These are phyloP conservation scores for Botryotinia globosa DNA, from an alignment of 2,329 filamentous ascomycete species.

Conservation along the genomic window DNA sequence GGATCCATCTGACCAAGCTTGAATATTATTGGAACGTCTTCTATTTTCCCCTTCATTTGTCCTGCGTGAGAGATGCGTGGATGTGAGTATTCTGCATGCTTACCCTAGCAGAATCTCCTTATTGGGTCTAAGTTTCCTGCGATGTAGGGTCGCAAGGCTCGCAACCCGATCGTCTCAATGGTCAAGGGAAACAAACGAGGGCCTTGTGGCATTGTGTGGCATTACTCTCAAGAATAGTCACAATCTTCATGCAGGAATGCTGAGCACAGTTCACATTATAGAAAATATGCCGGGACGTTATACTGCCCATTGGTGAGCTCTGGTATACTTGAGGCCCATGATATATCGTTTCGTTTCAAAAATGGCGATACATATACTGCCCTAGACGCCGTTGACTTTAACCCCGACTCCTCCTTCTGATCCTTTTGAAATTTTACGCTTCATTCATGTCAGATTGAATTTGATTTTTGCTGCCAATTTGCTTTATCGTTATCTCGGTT, in stretches of 20 bases:
- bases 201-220: slow-evolving; percentile 11
- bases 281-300: slow-evolving; percentile 25
- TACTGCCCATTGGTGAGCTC: slow-evolving; percentile 32
- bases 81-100: slow-evolving; percentile 5
- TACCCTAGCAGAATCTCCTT: background rate
- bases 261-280: slow-evolving; percentile 35
- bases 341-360: slow-evolving; percentile 22
- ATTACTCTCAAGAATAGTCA: slow-evolving; percentile 29
- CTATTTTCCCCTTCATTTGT: slow-evolving; percentile 1
- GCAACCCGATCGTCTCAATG: slow-evolving; percentile 13
- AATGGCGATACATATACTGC: slow-evolving; percentile 37
- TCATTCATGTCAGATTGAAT: slow-evolving; percentile 3
- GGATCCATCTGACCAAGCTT: slow-evolving; percentile 19
- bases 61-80: slow-evolving; percentile 1
- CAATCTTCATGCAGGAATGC: slow-evolving; percentile 34
- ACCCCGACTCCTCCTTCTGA: slow-evolving; percentile 29
- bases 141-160: slow-evolving; percentile 6
- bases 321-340: slow-evolving; percentile 27
- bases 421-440: slow-evolving; percentile 28
- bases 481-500: slow-evolving; percentile 25
- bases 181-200: slow-evolving; percentile 10
- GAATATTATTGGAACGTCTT: slow-evolving; percentile 25
- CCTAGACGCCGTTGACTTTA: slow-evolving; percentile 33
- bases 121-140: slow-evolving; percentile 14
- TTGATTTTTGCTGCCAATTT: slow-evolving; percentile 15